These are phyloP conservation scores for Penicillium canariense DNA, from an alignment of 495 filamentous ascomycete species.

Conservation along the genomic window DNA sequence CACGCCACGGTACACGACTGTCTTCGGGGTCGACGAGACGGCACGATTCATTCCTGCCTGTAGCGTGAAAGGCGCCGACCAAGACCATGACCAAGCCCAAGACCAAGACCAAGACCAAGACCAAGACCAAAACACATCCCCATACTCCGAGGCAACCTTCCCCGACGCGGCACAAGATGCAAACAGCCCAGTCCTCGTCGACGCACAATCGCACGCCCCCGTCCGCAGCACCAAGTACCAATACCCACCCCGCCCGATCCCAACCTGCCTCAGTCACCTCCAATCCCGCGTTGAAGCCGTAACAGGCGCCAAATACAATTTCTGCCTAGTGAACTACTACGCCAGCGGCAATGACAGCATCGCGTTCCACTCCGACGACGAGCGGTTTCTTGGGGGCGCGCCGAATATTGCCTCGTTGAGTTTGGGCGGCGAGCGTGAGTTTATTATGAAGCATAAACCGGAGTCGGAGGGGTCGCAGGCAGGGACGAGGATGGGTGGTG, in stretches of 20 bases:
- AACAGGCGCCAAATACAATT: constrained; percentile 61
- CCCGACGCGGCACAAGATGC: background rate
- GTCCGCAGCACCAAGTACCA: constrained; percentile 49
- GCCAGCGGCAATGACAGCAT: constrained; percentile 67
- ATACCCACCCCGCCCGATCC: constrained; percentile 62
- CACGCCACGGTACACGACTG: constrained; percentile 69
- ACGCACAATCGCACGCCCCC: constrained; percentile 21
- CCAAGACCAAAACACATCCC: background rate
- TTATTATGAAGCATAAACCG: constrained; percentile 69
- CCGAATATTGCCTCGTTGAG: constrained; percentile 72
- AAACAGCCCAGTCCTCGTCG: constrained; percentile 33
- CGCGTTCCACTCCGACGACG: constrained; percentile 72
- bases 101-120: constrained; percentile 11
- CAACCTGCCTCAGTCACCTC: constrained; percentile 59
- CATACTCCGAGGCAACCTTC: background rate
- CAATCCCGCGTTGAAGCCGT: constrained; percentile 54
- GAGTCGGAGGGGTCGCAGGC: constrained; percentile 3
- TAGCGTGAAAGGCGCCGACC: background rate
- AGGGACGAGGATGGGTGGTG: background rate
- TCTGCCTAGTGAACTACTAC: constrained; percentile 77
- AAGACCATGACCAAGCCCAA: constrained; percentile 11
- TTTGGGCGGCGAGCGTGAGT: constrained; percentile 63
- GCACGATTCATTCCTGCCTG: constrained; percentile 29
- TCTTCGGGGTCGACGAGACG: constrained; percentile 68
- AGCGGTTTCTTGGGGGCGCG: constrained; percentile 63